These are phyloP conservation scores for Onygenales sp. DNA, from an alignment of 2,329 filamentous ascomycete genomes.

Conservation along the genomic window DNA sequence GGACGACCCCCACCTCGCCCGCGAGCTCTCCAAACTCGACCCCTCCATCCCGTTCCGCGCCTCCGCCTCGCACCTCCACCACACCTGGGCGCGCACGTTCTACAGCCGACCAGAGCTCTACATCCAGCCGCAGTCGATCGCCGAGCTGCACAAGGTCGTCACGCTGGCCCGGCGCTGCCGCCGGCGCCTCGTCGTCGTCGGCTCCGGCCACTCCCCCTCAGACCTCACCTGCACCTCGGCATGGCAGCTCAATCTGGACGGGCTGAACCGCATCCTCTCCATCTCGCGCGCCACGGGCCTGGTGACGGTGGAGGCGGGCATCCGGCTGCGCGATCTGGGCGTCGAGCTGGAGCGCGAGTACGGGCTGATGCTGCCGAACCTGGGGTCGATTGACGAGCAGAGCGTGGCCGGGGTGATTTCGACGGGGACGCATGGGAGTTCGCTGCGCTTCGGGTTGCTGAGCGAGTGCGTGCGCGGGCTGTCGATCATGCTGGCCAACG, in stretches of 20 bases:
- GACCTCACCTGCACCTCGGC: slow-evolving; percentile 86
- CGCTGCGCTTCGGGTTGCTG: slow-evolving; percentile 70
- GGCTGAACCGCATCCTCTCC: slow-evolving; percentile 62
- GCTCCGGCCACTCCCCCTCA: slow-evolving; percentile 84
- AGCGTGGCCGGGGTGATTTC: slow-evolving; percentile 85
- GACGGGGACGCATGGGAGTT: slow-evolving; percentile 89
- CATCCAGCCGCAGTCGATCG: slow-evolving; percentile 68
- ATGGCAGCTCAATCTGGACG: slow-evolving; percentile 91
- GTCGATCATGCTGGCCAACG: slow-evolving; percentile 73
- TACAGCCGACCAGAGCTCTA: slow-evolving; percentile 83
- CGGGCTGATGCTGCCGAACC: slow-evolving; percentile 78
- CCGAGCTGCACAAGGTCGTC: slow-evolving; percentile 76
- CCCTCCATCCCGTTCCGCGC: slow-evolving; percentile 67
- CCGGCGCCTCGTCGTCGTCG: slow-evolving; percentile 74
- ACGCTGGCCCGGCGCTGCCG: slow-evolving; percentile 71
- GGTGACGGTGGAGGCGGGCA: slow-evolving; percentile 78
- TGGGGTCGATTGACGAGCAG: slow-evolving; percentile 93
- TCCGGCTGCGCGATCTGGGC: slow-evolving; percentile 67
- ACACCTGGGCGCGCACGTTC: slow-evolving; percentile 93
- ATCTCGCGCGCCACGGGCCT: slow-evolving; percentile 57
- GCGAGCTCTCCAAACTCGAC: slow-evolving; percentile 50
- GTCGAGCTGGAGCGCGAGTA: slow-evolving; percentile 56
- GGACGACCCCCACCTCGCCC: slow-evolving; percentile 12
- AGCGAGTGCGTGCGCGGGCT: slow-evolving; percentile 67
- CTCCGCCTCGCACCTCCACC: slow-evolving; percentile 61